Conservation (phyloP, 768 basidiomycete species). For the Suillus tomentosus region DNA sequence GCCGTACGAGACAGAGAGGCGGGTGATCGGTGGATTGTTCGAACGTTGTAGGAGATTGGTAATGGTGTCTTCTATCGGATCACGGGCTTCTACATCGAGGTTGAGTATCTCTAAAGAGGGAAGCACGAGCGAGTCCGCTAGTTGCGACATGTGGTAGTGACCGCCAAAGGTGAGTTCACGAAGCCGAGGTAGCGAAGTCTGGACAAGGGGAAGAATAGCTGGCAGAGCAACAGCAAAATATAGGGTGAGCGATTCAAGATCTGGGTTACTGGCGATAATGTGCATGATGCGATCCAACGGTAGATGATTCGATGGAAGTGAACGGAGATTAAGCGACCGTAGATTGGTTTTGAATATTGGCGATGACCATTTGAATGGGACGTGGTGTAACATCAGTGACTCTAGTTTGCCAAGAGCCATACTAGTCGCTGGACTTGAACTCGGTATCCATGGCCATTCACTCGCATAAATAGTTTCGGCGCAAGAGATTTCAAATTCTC, state of each 20-base stretch:
- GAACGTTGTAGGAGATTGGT: slow-evolving; percentile 62
- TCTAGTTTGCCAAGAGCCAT: slow-evolving; percentile 49
- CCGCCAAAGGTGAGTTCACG: slow-evolving; percentile 63
- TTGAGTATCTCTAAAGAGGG: slow-evolving; percentile 61
- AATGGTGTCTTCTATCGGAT: slow-evolving; percentile 74
- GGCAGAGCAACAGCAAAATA: slow-evolving; percentile 63
- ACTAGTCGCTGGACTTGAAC: slow-evolving; percentile 36
- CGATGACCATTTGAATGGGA: slow-evolving; percentile 78
- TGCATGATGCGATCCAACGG: slow-evolving; percentile 70
- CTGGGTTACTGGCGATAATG: slow-evolving; percentile 60
- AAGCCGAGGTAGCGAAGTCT: slow-evolving; percentile 55
- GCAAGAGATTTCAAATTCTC: slow-evolving; percentile 78
- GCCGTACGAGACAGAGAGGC: slow-evolving; percentile 66
- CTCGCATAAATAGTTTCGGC: slow-evolving; percentile 58
- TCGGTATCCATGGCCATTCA: slow-evolving; percentile 80
- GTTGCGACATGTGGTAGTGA: slow-evolving; percentile 60
- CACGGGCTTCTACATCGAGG: slow-evolving; percentile 74
- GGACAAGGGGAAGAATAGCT: slow-evolving; percentile 61
- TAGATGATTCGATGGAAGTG: slow-evolving; percentile 62
- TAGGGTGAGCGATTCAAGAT: slow-evolving; percentile 56
- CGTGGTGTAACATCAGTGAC: slow-evolving; percentile 65
- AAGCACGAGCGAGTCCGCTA: slow-evolving; percentile 61
- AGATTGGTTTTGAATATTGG: slow-evolving; percentile 67
- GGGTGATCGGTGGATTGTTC: slow-evolving; percentile 53
- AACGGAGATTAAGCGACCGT: slow-evolving; percentile 60